These are phyloP conservation scores for Neurospora cerealis DNA, from an alignment of 495 filamentous ascomycete species.

Conservation along the genomic window DNA sequence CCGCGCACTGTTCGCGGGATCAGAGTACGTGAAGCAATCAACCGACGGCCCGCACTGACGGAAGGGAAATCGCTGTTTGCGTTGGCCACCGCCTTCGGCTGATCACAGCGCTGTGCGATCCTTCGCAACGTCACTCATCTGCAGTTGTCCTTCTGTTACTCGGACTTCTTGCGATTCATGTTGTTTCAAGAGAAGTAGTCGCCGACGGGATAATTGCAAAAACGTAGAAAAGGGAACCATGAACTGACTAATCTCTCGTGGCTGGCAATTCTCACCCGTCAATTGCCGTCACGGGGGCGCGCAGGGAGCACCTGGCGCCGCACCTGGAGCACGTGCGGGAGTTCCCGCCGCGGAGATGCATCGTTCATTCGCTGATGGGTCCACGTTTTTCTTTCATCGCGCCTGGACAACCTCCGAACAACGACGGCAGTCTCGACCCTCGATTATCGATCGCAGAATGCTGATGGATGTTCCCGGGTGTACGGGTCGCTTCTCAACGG, in stretches of 20 bases:
- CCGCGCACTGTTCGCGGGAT: neutral
- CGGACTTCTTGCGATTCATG: neutral
- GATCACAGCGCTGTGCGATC: neutral
- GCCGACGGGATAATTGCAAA: neutral
- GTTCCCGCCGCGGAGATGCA: constrained; percentile 18
- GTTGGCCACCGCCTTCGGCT: neutral
- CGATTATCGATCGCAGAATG: neutral
- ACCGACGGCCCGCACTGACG: neutral
- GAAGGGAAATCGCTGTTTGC: neutral
- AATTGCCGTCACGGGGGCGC: neutral
- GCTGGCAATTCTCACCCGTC: neutral
- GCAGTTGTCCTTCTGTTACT: neutral
- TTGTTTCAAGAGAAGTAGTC: neutral
- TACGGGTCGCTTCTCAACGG: neutral
- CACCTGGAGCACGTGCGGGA: neutral
- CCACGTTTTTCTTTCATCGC: neutral
- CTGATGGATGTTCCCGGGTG: neutral
- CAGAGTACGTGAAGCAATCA: neutral
- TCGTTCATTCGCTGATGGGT: neutral
- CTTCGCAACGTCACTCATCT: neutral
- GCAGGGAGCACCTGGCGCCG: neutral
- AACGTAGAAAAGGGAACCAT: neutral
- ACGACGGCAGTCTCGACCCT: neutral
- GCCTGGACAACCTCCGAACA: neutral
- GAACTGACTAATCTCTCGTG: neutral